Evolutionary conservation across 305 asterid genomes (phyloP).

Genomic region (Ajuga reptans): DNA sequence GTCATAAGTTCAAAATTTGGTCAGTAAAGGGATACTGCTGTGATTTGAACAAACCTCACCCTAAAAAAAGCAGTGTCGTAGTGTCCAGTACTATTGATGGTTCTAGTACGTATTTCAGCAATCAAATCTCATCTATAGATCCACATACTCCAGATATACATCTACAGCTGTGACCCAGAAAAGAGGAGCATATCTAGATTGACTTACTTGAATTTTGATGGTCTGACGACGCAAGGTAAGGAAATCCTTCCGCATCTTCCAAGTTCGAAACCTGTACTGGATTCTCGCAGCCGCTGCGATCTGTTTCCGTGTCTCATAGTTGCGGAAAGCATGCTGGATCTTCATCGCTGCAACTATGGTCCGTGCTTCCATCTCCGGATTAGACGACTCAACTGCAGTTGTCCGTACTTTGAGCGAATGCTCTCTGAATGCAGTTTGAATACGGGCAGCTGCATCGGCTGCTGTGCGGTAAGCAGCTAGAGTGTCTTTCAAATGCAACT

Average conservation of each 20-base stretch:
- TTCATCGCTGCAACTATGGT: constrained; percentile 85
- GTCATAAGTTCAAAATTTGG: background rate
- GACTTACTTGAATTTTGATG: constrained; percentile 71
- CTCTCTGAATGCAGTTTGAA: constrained; percentile 90
- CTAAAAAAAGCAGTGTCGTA: background rate
- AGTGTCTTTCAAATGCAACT: constrained; percentile 64
- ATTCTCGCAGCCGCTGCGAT: constrained; percentile 82
- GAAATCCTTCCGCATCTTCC: constrained; percentile 79
- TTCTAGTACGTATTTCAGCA: constrained; percentile 3
- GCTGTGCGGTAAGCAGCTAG: constrained; percentile 92
- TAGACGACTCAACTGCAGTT: constrained; percentile 41
- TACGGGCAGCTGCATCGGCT: constrained; percentile 97
- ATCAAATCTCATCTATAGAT: background rate
- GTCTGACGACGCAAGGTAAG: constrained; percentile 83
- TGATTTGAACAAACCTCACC: background rate
- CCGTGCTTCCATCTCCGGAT: constrained; percentile 81
- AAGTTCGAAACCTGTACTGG: constrained; percentile 72
- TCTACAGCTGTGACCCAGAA: background rate
- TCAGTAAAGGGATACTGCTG: no score
- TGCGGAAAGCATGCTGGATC: constrained; percentile 93
- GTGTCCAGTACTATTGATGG: background rate
- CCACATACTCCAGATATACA: background rate
- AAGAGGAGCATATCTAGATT: background rate
- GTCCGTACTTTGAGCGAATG: constrained; percentile 51
- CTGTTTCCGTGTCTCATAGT: constrained; percentile 56